A percentile compares a stretch with the other conserved stretches of the same genome.
Evolutionary conservation across 1,284 basidiomycete genomes (phyloP).

Genomic region (Sphaerobolus stellatus): DNA sequence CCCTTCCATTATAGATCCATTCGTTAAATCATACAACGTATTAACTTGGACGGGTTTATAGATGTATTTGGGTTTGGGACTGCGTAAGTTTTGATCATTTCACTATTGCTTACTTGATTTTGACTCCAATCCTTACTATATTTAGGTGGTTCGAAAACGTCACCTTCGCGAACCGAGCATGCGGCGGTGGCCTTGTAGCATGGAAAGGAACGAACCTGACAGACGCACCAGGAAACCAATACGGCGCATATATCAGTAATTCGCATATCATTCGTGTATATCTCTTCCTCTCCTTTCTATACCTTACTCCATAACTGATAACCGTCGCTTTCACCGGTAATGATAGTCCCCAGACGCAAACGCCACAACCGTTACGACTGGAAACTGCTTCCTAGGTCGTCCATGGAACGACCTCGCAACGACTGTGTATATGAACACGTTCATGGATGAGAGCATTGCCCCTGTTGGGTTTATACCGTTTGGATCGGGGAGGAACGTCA

Average conservation of each 20-base stretch:
- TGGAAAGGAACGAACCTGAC: conserved; percentile 60
- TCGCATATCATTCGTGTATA: conserved; percentile 59
- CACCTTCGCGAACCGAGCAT: conserved; percentile 59
- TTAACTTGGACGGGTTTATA: too few relatives aligned
- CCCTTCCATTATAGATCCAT: conserved; percentile 15
- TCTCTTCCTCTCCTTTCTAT: conserved; percentile 12
- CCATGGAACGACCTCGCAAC: conserved; percentile 64
- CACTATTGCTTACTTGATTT: background rate
- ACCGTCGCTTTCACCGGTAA: background rate
- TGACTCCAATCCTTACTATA: background rate
- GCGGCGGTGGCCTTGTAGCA: conserved; percentile 60
- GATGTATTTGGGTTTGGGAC: conserved; percentile 59
- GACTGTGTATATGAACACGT: conserved; percentile 51
- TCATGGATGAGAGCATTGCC: conserved; percentile 59
- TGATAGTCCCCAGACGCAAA: conserved; percentile 62
- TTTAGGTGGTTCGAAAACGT: conserved; percentile 60
- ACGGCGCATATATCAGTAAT: conserved; percentile 60
- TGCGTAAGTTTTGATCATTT: conserved; percentile 39
- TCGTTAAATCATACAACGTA: too few relatives aligned
- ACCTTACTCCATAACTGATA: too few relatives aligned
- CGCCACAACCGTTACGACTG: conserved; percentile 43
- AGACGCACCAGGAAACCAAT: conserved; percentile 52
- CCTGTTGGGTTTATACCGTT: conserved; percentile 55
- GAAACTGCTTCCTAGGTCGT: conserved; percentile 55
- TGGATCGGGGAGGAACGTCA: conserved; percentile 43